Evolutionary conservation across 202 grass and related monocot species (phyloP).

Genomic region (Panicum virgatum): DNA sequence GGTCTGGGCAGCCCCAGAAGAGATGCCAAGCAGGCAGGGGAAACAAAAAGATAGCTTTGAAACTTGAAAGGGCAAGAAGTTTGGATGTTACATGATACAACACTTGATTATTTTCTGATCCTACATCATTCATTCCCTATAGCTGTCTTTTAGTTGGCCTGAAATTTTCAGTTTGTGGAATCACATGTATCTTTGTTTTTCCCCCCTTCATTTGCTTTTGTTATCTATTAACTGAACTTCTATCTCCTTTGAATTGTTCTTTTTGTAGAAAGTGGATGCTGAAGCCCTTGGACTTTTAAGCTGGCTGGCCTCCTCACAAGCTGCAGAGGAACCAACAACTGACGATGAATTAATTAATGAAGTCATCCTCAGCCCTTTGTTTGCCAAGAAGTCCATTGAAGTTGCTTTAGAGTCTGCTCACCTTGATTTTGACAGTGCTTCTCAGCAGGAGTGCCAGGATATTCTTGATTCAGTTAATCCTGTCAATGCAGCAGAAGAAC

Average conservation of each 20-base stretch:
- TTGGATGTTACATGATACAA: constrained; percentile 25
- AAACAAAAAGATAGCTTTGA: constrained; percentile 13
- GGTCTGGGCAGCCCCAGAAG: constrained; percentile 3
- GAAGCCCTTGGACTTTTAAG: constrained; percentile 86
- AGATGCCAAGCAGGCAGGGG: not conserved
- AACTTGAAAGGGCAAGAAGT: constrained; percentile 1
- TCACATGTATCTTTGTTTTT: not conserved
- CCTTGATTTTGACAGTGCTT: constrained; percentile 79
- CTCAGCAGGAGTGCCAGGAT: constrained; percentile 91
- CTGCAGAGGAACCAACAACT: constrained; percentile 66
- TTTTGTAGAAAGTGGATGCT: constrained; percentile 67
- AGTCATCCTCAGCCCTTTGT: constrained; percentile 80
- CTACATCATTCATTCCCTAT: not conserved
- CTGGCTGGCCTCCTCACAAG: constrained; percentile 91
- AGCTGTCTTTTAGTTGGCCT: not conserved
- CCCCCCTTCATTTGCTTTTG: constrained; percentile 25
- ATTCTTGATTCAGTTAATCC: constrained; percentile 90
- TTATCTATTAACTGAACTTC: constrained; percentile 22
- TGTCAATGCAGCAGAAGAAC: constrained; percentile 36
- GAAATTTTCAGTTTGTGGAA: not conserved
- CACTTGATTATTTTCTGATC: constrained; percentile 13
- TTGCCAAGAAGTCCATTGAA: constrained; percentile 71
- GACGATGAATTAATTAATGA: constrained; percentile 87
- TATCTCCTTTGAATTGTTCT: constrained; percentile 32
- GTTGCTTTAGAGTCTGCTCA: constrained; percentile 76